phyloP scores from a whole-genome alignment of 1,139 yeast genomes.

The Protomyces lactucae-debilis region DNA sequence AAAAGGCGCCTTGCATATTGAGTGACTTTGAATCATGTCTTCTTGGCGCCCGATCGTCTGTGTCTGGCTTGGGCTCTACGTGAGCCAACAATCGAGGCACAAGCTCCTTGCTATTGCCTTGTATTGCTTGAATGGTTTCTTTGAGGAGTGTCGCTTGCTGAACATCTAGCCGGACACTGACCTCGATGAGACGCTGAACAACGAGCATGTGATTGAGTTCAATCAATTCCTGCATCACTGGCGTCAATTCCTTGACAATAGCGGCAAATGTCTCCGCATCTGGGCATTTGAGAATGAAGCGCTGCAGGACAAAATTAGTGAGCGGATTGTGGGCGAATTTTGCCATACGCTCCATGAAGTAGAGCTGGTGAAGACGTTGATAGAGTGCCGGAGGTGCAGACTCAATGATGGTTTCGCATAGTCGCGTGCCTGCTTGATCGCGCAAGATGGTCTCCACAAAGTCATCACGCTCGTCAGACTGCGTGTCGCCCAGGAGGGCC shows the following conservation, averaged over 20 bases:
- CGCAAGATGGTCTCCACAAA: constrained; percentile 79
- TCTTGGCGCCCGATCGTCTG: constrained; percentile 3
- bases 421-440: constrained; percentile 88
- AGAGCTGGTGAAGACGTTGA: constrained; percentile 62
- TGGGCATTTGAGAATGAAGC: constrained; percentile 54
- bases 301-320: constrained; percentile 78
- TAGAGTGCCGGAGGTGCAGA: constrained; percentile 62
- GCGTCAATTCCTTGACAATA: constrained; percentile 65
- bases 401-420: constrained; percentile 65
- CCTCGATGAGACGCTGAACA: constrained; percentile 57
- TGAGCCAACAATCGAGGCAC: constrained; percentile 6
- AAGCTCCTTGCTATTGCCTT: background rate
- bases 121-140: background rate
- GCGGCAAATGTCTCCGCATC: constrained; percentile 54
- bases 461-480: constrained; percentile 57
- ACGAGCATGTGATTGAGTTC: constrained; percentile 62
- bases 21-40: background rate
- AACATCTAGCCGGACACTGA: background rate
- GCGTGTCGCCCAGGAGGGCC: constrained; percentile 45
- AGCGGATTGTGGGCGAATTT: constrained; percentile 75
- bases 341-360: constrained; percentile 67
- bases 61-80: background rate
- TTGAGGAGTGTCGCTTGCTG: constrained; percentile 3
- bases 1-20: constrained; percentile 24
- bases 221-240: constrained; percentile 58